Evolutionary conservation across 768 basidiomycete genomes (phyloP).

Genomic region (Pleurotus tuoliensis): DNA sequence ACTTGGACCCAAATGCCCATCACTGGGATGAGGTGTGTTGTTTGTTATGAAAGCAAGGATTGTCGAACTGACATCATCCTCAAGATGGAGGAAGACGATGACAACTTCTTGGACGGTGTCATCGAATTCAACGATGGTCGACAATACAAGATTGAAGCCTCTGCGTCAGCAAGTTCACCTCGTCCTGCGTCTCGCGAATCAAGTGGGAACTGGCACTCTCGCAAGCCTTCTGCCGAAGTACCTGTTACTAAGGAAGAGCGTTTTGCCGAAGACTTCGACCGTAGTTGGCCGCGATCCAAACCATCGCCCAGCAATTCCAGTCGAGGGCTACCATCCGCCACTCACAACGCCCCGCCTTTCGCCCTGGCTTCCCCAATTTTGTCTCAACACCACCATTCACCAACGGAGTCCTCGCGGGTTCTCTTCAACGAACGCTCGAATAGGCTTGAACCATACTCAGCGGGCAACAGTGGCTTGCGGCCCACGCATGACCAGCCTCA

Average conservation of each 20-base stretch:
- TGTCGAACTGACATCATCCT: not conserved
- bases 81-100: constrained; percentile 90
- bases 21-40: constrained; percentile 95
- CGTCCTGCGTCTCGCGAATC: constrained; percentile 23
- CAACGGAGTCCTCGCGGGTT: constrained; percentile 60
- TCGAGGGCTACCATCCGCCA: constrained; percentile 34
- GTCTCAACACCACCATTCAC: constrained; percentile 39
- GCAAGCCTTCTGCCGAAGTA: constrained; percentile 24
- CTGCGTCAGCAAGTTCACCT: constrained; percentile 21
- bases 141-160: constrained; percentile 77
- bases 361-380: constrained; percentile 28
- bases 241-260: constrained; percentile 81
- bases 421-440: constrained; percentile 97
- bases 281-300: constrained; percentile 87
- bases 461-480: constrained; percentile 34
- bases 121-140: constrained; percentile 96
- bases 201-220: constrained; percentile 13
- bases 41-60: constrained; percentile 9
- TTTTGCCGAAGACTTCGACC: constrained; percentile 92
- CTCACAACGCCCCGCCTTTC: constrained; percentile 15
- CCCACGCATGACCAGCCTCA: constrained; percentile 36
- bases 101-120: constrained; percentile 82
- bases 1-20: constrained; percentile 89
- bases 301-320: constrained; percentile 40
- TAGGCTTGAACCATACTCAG: constrained; percentile 72